Base-by-base conservation (phyloP, 2,329 filamentous ascomycete genomes). In the Diplocarpon rosae region DNA sequence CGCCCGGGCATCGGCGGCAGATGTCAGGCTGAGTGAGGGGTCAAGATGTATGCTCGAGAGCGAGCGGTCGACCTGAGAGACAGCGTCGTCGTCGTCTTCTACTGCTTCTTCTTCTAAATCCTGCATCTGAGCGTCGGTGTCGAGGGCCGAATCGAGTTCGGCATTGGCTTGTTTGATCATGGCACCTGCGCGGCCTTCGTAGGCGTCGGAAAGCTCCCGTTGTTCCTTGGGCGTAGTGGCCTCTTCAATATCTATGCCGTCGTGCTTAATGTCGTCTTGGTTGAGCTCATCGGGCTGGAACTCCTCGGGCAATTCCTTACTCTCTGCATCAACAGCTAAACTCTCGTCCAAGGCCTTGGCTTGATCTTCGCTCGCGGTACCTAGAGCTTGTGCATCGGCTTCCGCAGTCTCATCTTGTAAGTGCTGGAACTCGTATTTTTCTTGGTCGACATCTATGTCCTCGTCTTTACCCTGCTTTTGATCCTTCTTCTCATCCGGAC, bases 341-440 rank as follows among this genome's bases (percentile, higher is more conserved):
- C 84, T 78, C 54, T 95, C 85, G 58, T 96, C 86, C 44, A 98
- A 73, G 6, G 85, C 81, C 54, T 80, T 81, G 2, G 84, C 84
- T 62, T 95, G 85, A 20, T 98, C 90, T 51, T 94, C 83, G 10
- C 78, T 84, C 5, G 90, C 86, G 32, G 85, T 82, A 29, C 92
- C 93, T 58, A 98, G 75, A 12, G 92, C 92, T 65, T 98, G 92
- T 1, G 87, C 80, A 61, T 95, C 89, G n/a, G 83, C 77, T 43
- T 81, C 73, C 24, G 80, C 76, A 27, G 92, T 76, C 48, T 95
- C 86, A 53, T 95, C 80, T 49, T 83, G 82, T 3, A 96, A 70
- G 65, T 99, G 92, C 66, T 96, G 88, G 59, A 95, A 95, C 59
- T 95, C 88, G n/a, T 76, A 77, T 59, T 82, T 83, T 50, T 92